These are phyloP conservation scores for Plectranthus barbatus DNA, from an alignment of 257 asterid genomes.

Conservation along the genomic window DNA sequence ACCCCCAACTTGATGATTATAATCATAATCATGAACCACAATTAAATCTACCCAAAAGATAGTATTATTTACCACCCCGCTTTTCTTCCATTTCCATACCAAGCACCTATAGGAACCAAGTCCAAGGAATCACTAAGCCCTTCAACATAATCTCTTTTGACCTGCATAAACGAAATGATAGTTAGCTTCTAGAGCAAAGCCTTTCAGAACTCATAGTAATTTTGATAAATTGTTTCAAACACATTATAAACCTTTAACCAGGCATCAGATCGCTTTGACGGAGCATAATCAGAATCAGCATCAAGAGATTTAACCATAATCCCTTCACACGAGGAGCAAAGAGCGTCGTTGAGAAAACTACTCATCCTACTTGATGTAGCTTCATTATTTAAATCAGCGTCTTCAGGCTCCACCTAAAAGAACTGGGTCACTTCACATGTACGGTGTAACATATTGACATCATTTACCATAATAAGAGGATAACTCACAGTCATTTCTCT, in stretches of 20 bases:
- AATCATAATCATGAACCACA: background rate
- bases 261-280: constrained; percentile 87
- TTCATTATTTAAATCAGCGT: constrained; percentile 54
- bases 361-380: constrained; percentile 51
- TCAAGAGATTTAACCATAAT: constrained; percentile 83
- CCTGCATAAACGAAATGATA: constrained; percentile 36
- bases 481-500: constrained; percentile 67
- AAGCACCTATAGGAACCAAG: constrained; percentile 92
- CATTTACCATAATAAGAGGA: background rate
- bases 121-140: constrained; percentile 84
- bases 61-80: constrained; percentile 67
- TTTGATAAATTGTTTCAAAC: constrained; percentile 8
- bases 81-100: constrained; percentile 96
- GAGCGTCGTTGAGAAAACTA: constrained; percentile 57
- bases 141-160: constrained; percentile 77
- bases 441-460: background rate
- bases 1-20: background rate
- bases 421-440: constrained; percentile 10
- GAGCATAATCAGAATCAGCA: constrained; percentile 69
- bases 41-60: background rate
- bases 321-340: constrained; percentile 81
- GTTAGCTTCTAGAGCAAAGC: background rate
- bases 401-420: constrained; percentile 59
- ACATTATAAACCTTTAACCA: constrained; percentile 70
- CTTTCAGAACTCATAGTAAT: constrained; percentile 1